phyloP scores from a whole-genome alignment of 1,139 yeast species.

The Lodderomyces beijingensis region DNA sequence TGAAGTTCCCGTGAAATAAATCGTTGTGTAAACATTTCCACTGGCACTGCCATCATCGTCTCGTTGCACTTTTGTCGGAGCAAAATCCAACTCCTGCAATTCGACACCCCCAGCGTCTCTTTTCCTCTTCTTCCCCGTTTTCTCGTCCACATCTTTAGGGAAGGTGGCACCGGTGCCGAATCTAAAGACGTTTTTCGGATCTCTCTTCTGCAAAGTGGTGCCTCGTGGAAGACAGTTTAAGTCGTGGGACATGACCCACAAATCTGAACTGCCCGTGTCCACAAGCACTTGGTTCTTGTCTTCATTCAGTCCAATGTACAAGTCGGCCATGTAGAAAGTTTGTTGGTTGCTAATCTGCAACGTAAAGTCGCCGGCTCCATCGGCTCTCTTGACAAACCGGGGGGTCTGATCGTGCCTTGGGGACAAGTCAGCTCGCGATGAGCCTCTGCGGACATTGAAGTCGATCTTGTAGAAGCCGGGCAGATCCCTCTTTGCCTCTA shows the following conservation, averaged over 20 bases:
- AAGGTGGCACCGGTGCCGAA: slow-evolving; percentile 5
- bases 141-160: background rate
- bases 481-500: no score
- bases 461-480: slow-evolving; percentile 17
- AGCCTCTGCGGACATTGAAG: slow-evolving; percentile 27
- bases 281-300: slow-evolving; percentile 31
- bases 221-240: slow-evolving; percentile 19
- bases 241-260: slow-evolving; percentile 40
- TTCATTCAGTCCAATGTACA: slow-evolving; percentile 32
- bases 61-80: background rate
- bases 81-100: background rate
- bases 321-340: slow-evolving; percentile 46
- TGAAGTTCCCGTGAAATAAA: background rate
- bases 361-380: slow-evolving; percentile 28
- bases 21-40: background rate
- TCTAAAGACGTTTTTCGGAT: slow-evolving; percentile 2
- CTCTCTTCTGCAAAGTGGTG: slow-evolving; percentile 3
- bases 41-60: background rate
- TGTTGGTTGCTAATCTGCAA: slow-evolving; percentile 40
- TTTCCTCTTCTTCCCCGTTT: background rate
- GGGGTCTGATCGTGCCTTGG: slow-evolving; percentile 13
- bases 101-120: background rate
- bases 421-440: slow-evolving; percentile 16
- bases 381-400: slow-evolving; percentile 28
- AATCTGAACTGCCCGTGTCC: slow-evolving; percentile 47